phyloP scores from a whole-genome alignment of 2,329 filamentous ascomycete genomes.

The Myriosclerotinia duriaeana region DNA sequence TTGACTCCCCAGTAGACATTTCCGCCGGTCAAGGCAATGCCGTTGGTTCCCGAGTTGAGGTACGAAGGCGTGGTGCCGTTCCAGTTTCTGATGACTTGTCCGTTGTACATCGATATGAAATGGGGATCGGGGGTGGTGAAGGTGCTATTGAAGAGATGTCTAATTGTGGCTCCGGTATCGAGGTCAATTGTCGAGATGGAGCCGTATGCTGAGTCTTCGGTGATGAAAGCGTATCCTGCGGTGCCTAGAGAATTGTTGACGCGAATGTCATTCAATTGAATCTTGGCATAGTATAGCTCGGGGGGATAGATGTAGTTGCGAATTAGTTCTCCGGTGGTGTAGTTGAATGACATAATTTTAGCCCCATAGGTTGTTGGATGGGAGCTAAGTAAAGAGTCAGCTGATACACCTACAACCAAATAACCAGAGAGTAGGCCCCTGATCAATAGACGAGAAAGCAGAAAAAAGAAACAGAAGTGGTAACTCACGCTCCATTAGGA shows the following conservation, averaged over 20 bases:
- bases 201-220: neutral
- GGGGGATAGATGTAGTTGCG: conserved; percentile 11
- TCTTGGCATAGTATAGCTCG: conserved; percentile 14
- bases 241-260: conserved; percentile 11
- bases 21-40: neutral
- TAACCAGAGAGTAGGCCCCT: neutral
- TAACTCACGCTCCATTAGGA: conserved; percentile 10
- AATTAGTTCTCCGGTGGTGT: conserved; percentile 7
- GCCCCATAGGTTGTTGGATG: neutral
- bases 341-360: conserved; percentile 5
- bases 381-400: neutral
- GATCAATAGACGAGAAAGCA: neutral
- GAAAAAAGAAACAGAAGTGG: neutral
- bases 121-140: neutral
- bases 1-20: conserved; percentile 7
- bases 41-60: conserved; percentile 2
- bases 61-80: neutral
- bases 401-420: neutral
- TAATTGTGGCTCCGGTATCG: neutral
- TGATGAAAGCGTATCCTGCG: conserved; percentile 9
- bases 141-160: conserved; percentile 6
- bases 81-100: conserved; percentile 16
- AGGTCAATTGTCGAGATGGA: neutral
- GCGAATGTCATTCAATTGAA: neutral
- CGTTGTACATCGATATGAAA: conserved; percentile 13